phyloP scores from a whole-genome alignment of 2,329 filamentous ascomycete genomes.

The Clarireedia monteithiana region DNA sequence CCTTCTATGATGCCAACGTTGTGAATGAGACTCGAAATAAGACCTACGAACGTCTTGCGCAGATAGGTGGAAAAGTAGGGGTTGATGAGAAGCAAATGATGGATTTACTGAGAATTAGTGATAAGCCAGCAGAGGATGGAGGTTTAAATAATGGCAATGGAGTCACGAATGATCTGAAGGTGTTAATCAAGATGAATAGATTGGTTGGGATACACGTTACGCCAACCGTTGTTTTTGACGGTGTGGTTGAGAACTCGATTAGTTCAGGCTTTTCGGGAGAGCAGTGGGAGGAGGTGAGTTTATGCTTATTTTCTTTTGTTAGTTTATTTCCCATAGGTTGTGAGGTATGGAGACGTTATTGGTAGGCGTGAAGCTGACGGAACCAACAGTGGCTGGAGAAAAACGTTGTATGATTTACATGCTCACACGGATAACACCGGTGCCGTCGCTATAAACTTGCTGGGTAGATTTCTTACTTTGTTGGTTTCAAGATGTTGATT shows the following conservation, averaged over 20 bases:
- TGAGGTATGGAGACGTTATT: neutral
- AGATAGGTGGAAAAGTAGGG: slow-evolving; percentile 59
- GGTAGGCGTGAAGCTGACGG: neutral
- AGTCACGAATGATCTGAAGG: slow-evolving; percentile 79
- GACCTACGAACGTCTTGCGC: slow-evolving; percentile 73
- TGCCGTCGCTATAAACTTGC: neutral
- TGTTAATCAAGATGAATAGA: slow-evolving; percentile 71
- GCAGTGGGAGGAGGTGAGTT: slow-evolving; percentile 62
- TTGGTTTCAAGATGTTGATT: too few species aligned
- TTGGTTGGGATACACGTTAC: slow-evolving; percentile 82
- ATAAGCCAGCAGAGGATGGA: slow-evolving; percentile 59
- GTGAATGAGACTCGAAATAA: slow-evolving; percentile 78
- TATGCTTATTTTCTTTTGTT: neutral
- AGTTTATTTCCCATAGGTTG: neutral
- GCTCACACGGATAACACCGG: neutral
- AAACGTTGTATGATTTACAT: neutral
- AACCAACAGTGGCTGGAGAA: slow-evolving; percentile 4
- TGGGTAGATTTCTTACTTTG: too few species aligned
- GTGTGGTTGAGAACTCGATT: slow-evolving; percentile 71
- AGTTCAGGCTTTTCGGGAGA: slow-evolving; percentile 69
- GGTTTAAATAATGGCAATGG: slow-evolving; percentile 70
- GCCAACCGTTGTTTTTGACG: slow-evolving; percentile 83
- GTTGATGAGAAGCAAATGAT: slow-evolving; percentile 66
- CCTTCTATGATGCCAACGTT: slow-evolving; percentile 78
- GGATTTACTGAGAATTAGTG: slow-evolving; percentile 57